phyloP scores from a whole-genome alignment of 2,329 filamentous ascomycete genomes.

The Beauveria australis region DNA sequence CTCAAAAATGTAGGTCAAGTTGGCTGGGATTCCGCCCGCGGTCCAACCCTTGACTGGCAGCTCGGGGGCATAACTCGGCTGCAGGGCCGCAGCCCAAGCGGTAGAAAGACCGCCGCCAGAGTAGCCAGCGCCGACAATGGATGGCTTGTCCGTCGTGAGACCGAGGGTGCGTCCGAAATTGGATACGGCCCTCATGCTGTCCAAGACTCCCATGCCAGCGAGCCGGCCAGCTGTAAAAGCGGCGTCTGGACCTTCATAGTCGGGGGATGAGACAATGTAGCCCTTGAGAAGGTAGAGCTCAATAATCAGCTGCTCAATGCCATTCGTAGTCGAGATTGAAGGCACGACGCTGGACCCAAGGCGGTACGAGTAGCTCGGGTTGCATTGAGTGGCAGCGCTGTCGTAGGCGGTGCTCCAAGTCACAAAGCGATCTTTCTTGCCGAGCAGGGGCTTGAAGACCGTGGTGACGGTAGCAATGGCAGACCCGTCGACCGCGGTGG shows the following conservation, averaged over 20 bases:
- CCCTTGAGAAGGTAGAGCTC: background rate
- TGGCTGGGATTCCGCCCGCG: background rate
- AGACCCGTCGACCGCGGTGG: conserved; percentile 1
- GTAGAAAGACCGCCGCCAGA: conserved; percentile 4
- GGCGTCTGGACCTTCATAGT: conserved; percentile 3
- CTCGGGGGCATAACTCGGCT: conserved; percentile 2
- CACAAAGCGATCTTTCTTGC: conserved; percentile 2
- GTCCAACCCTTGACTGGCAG: conserved; percentile 1
- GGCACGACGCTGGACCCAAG: background rate
- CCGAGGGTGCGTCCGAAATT: background rate
- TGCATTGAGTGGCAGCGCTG: conserved; percentile 5
- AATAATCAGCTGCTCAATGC: background rate
- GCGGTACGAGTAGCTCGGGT: conserved; percentile 5
- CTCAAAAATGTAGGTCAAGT: background rate
- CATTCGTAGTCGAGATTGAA: background rate
- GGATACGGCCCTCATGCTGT: background rate
- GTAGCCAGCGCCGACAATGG: conserved; percentile 1
- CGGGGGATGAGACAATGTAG: background rate
- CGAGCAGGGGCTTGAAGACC: background rate
- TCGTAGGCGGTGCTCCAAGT: conserved; percentile 2
- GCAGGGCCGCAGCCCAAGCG: conserved; percentile 2
- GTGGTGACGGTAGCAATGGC: conserved; percentile 7
- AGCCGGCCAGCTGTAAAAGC: background rate
- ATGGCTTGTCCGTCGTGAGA: background rate
- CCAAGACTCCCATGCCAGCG: background rate